phyloP scores from a whole-genome alignment of 441 rosid genomes.

The Codiaeum variegatum region DNA sequence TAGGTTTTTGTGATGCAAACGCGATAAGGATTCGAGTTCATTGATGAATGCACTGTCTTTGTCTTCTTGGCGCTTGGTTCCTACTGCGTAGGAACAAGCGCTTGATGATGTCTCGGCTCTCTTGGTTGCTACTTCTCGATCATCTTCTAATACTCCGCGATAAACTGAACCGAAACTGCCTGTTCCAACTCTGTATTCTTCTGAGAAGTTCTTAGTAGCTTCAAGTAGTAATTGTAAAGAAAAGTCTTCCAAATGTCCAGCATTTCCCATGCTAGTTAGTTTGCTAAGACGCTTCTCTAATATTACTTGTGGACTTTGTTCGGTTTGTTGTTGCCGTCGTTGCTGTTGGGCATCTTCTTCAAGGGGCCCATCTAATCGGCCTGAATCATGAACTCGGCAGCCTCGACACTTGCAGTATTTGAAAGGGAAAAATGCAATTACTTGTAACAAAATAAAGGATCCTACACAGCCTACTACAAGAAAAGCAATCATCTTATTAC shows the following conservation, averaged over 20 bases:
- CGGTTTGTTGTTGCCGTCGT: conserved; percentile 13
- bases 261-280: conserved; percentile 59
- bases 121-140: conserved; percentile 67
- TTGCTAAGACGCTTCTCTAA: conserved; percentile 60
- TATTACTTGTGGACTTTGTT: conserved; percentile 26
- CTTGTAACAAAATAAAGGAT: conserved; percentile 35
- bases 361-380: conserved; percentile 37
- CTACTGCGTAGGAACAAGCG: conserved; percentile 22
- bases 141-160: conserved; percentile 44
- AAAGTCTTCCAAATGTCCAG: conserved; percentile 55
- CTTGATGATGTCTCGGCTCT: conserved; percentile 53
- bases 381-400: conserved; percentile 67
- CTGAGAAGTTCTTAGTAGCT: conserved; percentile 56
- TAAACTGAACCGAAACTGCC: conserved; percentile 85
- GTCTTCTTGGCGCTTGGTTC: conserved; percentile 45
- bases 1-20: conserved; percentile 71
- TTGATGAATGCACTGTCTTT: conserved; percentile 58
- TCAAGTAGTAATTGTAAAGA: conserved; percentile 37
- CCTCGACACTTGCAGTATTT: conserved; percentile 41
- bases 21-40: conserved; percentile 71
- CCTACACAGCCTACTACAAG: conserved; percentile 65
- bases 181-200: conserved; percentile 46
- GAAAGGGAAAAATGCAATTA: conserved; percentile 38
- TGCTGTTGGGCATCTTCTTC: conserved; percentile 9
- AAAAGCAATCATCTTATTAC: conserved; percentile 40